Evolutionary conservation across 495 filamentous ascomycete genomes (phyloP), one percentile per base, ranked within the genome.

Genomic region (Cladorrhinum samala): DNA sequence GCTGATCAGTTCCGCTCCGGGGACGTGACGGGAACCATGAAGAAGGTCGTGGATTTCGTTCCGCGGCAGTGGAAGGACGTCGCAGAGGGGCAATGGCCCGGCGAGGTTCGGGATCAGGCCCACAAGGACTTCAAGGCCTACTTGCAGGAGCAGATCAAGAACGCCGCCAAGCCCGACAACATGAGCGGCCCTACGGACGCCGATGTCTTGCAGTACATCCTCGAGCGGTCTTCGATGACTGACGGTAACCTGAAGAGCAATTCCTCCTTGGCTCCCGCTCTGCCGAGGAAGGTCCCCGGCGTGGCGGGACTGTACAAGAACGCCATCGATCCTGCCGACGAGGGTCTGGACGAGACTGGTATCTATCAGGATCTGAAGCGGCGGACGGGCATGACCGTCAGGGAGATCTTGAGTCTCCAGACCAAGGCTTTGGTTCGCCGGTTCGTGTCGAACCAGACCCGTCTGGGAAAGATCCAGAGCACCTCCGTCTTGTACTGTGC

Each of bases 361-460:
- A 46, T 60, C 25, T 75, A 66, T 57, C 65, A 72, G 61, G 62
- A 70, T 24, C 68, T 94, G 53, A 81, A 86, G 66, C 73, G 80
- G 72, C 74, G 80, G 53, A 91, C 86, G 20, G 89, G 90, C 49
- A 77, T 88, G 69, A 73, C 67, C 9, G 59, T 77, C 53, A 50
- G 70, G 7, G 64, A 87, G 37, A 81, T 96, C 44, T 41, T 69
- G 11, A 39, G 57, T 1, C 68, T 88, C 46, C 69, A 73, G 20
- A 67, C 74, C 19, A 93, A 89, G 75, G 70, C 72, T 11, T 62
- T 98, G 21, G 87, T 95, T 18, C 49, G 53, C 2, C 86, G 91
- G 61, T 65, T 65, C 1, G 94, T 99, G 42, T 73, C 79, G 54
- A 99, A 99, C 70, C 91, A 96, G 78, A 97, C 94, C 24, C 87